Conservation (phyloP, 2,329 filamentous ascomycete genomes). For the Aspergillus pseudoviridinutans region DNA sequence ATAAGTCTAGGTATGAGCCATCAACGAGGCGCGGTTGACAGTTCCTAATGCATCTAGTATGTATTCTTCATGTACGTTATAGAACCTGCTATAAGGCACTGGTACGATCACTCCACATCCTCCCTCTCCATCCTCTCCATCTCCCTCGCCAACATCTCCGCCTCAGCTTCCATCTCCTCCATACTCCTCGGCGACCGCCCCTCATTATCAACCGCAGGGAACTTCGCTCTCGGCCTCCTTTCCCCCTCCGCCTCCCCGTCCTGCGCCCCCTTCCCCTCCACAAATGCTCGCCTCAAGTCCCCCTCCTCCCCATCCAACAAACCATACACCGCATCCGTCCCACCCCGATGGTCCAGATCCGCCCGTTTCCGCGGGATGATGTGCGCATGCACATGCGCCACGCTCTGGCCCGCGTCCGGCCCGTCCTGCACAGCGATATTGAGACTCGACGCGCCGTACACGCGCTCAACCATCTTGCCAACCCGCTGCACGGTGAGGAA, state of each 20-base stretch:
- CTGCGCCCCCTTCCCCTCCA: slow-evolving; percentile 43
- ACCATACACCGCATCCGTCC: slow-evolving; percentile 74
- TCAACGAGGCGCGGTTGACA: neutral
- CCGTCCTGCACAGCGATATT: slow-evolving; percentile 97
- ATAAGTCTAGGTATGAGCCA: neutral
- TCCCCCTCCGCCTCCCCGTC: slow-evolving; percentile 18
- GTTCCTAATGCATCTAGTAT: neutral
- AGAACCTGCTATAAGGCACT: neutral
- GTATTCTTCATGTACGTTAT: neutral
- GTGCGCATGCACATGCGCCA: slow-evolving; percentile 90
- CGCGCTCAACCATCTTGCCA: slow-evolving; percentile 66
- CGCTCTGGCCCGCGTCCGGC: slow-evolving; percentile 83
- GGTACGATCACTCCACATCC: slow-evolving; percentile 24
- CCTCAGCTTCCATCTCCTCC: slow-evolving; percentile 78
- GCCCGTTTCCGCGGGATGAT: slow-evolving; percentile 69
- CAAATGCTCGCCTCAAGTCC: slow-evolving; percentile 69
- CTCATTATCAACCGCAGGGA: slow-evolving; percentile 69
- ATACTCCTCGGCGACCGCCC: slow-evolving; percentile 62
- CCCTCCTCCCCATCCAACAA: slow-evolving; percentile 80
- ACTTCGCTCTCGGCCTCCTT: slow-evolving; percentile 49
- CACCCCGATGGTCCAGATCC: slow-evolving; percentile 55
- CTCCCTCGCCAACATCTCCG: slow-evolving; percentile 59
- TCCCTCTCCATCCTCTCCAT: slow-evolving; percentile 46
- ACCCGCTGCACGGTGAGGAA: slow-evolving; percentile 83
- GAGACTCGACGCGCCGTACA: slow-evolving; percentile 67